phyloP scores from a whole-genome alignment of 345 rosid genomes.

The Erysimum cheiranthoides region DNA sequence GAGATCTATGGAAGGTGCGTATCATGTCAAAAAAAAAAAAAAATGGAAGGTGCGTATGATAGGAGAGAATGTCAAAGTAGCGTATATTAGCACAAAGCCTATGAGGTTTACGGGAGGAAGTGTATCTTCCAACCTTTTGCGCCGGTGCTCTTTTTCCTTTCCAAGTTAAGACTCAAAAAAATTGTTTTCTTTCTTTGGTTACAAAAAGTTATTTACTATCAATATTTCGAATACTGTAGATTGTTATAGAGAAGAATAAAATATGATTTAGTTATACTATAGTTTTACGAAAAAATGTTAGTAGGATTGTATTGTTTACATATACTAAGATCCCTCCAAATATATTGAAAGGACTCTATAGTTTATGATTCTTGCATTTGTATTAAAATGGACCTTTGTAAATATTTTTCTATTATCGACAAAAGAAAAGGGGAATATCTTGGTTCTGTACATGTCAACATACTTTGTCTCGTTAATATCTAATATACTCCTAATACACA shows the following conservation, averaged over 20 bases:
- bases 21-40: background rate
- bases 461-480: slow-evolving; percentile 7
- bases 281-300: too few species aligned
- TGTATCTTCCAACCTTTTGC: slow-evolving; percentile 39
- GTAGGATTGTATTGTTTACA: background rate
- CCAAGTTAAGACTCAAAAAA: slow-evolving; percentile 20
- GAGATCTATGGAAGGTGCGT: slow-evolving; percentile 35
- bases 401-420: background rate
- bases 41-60: slow-evolving; percentile 33
- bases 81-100: slow-evolving; percentile 60
- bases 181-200: slow-evolving; percentile 2
- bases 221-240: too few species aligned
- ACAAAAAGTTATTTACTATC: background rate
- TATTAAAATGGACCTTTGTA: background rate
- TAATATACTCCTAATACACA: background rate
- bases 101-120: slow-evolving; percentile 9
- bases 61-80: slow-evolving; percentile 48
- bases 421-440: background rate
- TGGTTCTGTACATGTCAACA: background rate
- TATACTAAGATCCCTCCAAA: background rate
- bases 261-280: background rate
- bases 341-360: background rate
- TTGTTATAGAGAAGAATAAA: background rate
- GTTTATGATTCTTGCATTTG: background rate
- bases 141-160: slow-evolving; percentile 31